Percentiles rank a stretch among this genome's conserved stretches.
Conservation (phyloP, 768 basidiomycete genomes). For the Hydnomerulius pinastri region DNA sequence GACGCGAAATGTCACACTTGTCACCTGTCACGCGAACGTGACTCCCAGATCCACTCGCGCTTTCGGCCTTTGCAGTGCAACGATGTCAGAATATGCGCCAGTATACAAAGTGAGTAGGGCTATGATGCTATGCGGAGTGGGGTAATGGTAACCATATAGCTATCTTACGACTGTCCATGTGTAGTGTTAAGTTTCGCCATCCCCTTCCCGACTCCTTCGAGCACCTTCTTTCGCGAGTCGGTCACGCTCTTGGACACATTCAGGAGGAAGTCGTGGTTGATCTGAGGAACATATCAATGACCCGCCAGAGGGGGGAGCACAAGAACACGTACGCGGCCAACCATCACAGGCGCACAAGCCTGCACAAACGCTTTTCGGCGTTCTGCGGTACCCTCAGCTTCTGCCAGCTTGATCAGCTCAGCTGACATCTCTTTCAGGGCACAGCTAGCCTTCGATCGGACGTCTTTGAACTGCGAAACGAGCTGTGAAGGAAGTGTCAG, state of each 20-base stretch:
- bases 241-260: conserved; percentile 62
- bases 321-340: conserved; percentile 33
- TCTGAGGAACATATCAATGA: conserved; percentile 35
- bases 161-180: conserved; percentile 32
- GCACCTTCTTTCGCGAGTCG: conserved; percentile 70
- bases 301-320: conserved; percentile 6
- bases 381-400: conserved; percentile 54
- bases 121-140: conserved; percentile 13
- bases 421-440: conserved; percentile 61
- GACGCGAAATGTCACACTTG: conserved; percentile 28
- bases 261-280: conserved; percentile 65
- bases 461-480: conserved; percentile 61
- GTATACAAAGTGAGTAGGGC: conserved; percentile 31
- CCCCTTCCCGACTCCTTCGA: conserved; percentile 74
- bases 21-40: conserved; percentile 16
- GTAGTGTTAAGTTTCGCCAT: conserved; percentile 52
- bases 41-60: neutral
- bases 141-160: neutral
- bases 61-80: too few species aligned
- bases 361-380: conserved; percentile 53
- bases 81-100: neutral
- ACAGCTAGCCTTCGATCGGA: conserved; percentile 54
- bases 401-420: conserved; percentile 49
- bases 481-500: conserved; percentile 60
- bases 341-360: conserved; percentile 45